These are phyloP conservation scores for Aethionema arabicum DNA, from an alignment of 345 rosid species.

Conservation along the genomic window DNA sequence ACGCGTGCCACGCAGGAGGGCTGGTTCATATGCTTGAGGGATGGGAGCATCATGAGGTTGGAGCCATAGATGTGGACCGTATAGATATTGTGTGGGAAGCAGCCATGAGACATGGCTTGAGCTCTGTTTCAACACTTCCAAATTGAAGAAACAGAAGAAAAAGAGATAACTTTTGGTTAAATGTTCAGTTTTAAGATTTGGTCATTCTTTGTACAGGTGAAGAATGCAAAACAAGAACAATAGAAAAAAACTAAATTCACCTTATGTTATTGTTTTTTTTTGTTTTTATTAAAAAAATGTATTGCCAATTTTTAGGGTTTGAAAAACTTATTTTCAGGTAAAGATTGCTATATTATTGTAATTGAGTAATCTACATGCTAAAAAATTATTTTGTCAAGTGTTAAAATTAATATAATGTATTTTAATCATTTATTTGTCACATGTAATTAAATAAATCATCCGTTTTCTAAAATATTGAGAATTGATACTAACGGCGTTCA, in stretches of 20 bases:
- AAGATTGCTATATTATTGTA: too few species aligned
- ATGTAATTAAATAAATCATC: too few species aligned
- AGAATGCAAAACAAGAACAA: conserved; percentile 12
- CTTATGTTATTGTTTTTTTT: conserved; percentile 19
- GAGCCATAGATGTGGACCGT: conserved; percentile 80
- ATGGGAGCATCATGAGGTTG: conserved; percentile 95
- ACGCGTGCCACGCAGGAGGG: conserved; percentile 99
- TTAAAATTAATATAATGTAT: too few species aligned
- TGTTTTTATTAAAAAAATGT: conserved; percentile 15
- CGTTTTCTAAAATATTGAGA: too few species aligned
- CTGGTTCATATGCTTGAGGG: conserved; percentile 89
- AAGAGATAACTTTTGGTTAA: not conserved
- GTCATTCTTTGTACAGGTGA: conserved; percentile 37
- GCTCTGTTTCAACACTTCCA: conserved; percentile 48
- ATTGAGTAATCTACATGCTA: too few species aligned
- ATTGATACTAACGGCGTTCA: too few species aligned
- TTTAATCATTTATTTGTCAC: too few species aligned
- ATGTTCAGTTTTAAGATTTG: conserved; percentile 17
- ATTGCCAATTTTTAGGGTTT: not conserved
- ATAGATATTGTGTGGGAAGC: conserved; percentile 94
- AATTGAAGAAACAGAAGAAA: conserved; percentile 12
- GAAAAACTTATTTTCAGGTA: conserved; percentile 11
- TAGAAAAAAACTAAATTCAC: conserved; percentile 18
- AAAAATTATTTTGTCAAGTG: too few species aligned
- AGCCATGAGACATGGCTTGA: conserved; percentile 75